These are phyloP conservation scores for Ophiostoma angusticollis DNA, from an alignment of 2,329 filamentous ascomycete species.

Conservation along the genomic window DNA sequence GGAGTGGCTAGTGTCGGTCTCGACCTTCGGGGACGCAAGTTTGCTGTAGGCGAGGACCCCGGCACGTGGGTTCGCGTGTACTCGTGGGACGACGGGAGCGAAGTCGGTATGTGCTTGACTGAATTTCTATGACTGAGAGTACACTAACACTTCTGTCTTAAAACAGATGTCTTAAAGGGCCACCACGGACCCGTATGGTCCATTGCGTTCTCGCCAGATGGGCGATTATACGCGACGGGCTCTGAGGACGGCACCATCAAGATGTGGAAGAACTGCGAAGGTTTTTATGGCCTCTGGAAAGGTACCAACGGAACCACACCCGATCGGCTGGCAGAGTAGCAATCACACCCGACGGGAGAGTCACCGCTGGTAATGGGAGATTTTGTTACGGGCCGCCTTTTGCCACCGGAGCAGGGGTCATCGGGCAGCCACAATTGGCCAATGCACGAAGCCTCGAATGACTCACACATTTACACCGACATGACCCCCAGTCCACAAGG, in stretches of 20 bases:
- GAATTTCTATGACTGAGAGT: too few species aligned
- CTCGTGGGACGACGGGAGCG: conserved; percentile 69
- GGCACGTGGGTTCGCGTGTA: conserved; percentile 97
- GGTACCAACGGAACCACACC: conserved; percentile 24
- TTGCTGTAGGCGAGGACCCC: conserved; percentile 80
- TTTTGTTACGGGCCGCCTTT: not conserved
- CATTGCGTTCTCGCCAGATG: conserved; percentile 84
- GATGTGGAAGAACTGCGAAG: conserved; percentile 63
- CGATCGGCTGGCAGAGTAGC: conserved; percentile 27
- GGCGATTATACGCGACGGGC: conserved; percentile 89
- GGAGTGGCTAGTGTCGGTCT: conserved; percentile 85
- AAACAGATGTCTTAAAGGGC: conserved; percentile 76
- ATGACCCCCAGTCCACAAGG: conserved; percentile 1
- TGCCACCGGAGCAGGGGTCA: not conserved
- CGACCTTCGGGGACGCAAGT: conserved; percentile 65
- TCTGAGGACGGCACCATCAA: conserved; percentile 98
- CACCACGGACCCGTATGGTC: conserved; percentile 98
- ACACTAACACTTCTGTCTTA: too few species aligned
- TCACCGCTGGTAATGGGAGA: not conserved
- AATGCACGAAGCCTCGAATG: not conserved
- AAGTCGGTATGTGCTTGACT: conserved; percentile 54
- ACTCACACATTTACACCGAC: not conserved
- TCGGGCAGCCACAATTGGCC: conserved; percentile 7
- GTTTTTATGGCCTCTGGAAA: conserved; percentile 51
- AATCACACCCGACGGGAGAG: conserved; percentile 12